A percentile compares a stretch with the other conserved stretches of the same genome.
phyloP scores from a whole-genome alignment of 768 basidiomycete species.

The Suillus weaverae region DNA sequence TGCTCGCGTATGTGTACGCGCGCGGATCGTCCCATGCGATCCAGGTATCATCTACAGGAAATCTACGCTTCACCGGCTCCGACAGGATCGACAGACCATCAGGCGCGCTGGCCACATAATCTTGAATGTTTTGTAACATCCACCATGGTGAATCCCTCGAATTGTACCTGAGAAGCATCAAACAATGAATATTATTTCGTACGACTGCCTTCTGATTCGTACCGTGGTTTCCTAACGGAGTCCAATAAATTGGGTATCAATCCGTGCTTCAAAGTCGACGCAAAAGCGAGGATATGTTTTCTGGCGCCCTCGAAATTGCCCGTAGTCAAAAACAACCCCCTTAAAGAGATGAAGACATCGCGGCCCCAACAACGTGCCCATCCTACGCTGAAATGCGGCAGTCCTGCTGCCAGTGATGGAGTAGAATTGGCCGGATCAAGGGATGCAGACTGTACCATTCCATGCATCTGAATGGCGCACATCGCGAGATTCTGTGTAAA shows the following conservation, averaged over 20 bases:
- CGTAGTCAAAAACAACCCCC: slow-evolving; percentile 91
- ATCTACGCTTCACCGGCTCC: slow-evolving; percentile 86
- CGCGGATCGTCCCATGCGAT: slow-evolving; percentile 84
- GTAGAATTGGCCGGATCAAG: slow-evolving; percentile 69
- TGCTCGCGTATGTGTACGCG: slow-evolving; percentile 80
- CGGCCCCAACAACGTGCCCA: slow-evolving; percentile 99
- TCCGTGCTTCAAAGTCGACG: slow-evolving; percentile 91
- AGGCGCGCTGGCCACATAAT: slow-evolving; percentile 82
- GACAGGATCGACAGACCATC: slow-evolving; percentile 79
- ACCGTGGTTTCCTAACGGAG: slow-evolving; percentile 83
- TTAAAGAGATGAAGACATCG: slow-evolving; percentile 89
- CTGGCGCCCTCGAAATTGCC: slow-evolving; percentile 85
- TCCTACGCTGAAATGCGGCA: slow-evolving; percentile 89
- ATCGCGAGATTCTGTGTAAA: slow-evolving; percentile 92
- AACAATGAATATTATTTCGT: background rate
- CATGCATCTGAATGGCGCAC: slow-evolving; percentile 87
- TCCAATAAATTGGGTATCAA: slow-evolving; percentile 95
- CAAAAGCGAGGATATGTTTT: slow-evolving; percentile 90
- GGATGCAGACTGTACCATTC: slow-evolving; percentile 86
- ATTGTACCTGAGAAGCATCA: slow-evolving; percentile 63
- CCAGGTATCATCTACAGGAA: slow-evolving; percentile 93
- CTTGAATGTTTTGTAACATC: slow-evolving; percentile 98
- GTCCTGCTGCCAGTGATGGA: slow-evolving; percentile 88
- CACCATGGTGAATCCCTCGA: slow-evolving; percentile 99
- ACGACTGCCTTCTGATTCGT: slow-evolving; percentile 18